Base-by-base conservation (phyloP, 768 basidiomycete genomes). In the Rhodosporidiobolus sp. region DNA sequence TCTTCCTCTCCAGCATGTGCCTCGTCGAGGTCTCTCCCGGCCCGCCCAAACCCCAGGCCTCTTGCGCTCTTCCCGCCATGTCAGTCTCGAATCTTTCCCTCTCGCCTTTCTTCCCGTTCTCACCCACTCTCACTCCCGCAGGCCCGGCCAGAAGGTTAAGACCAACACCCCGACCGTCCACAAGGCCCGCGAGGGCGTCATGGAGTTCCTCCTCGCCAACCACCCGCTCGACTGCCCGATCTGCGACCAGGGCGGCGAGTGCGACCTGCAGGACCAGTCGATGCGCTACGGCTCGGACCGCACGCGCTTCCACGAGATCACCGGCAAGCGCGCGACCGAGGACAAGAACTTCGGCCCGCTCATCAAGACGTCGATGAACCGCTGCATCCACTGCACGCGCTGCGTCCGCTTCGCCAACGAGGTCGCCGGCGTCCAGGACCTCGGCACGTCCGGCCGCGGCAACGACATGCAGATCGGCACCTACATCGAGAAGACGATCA, bases 341-440 rank as follows among this genome's bases (percentile, higher is more conserved):
- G 90, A 99, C 86, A 99, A 99, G 84, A 90, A 98, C 80, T 86
- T 99, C 35, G 96, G 96, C 1, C 96, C 96, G 12, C 87, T 99
- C 56, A 93, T 99, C 81, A 98, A 98, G 85, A 97, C 95, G 3
- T 91, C 89, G 69, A 97, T 97, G 95, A 96, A 92, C 83, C 88
- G 96, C 50, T 98, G 96, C 83, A 98, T 99, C 78, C 96, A 99
- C 82, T 99, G 96, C 83, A 99, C 96, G 9, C 92, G 96, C 70
- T 99, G 96, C 82, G 91, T 98, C 35, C 91, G 96, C 62, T 99
- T 99, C 80, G 95, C 96, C 38, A 99, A 98, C 83, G 96, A 99
- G 81, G 95, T 98, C 56, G 96, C 96, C 2, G 96, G 96, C 65
- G 94, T 97, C 14, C 94, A 98, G 83, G 95, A 98, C 78, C 84